Conservation (phyloP, 108 stramenopile genomes). For the Phaeodactylum tricornutum region DNA sequence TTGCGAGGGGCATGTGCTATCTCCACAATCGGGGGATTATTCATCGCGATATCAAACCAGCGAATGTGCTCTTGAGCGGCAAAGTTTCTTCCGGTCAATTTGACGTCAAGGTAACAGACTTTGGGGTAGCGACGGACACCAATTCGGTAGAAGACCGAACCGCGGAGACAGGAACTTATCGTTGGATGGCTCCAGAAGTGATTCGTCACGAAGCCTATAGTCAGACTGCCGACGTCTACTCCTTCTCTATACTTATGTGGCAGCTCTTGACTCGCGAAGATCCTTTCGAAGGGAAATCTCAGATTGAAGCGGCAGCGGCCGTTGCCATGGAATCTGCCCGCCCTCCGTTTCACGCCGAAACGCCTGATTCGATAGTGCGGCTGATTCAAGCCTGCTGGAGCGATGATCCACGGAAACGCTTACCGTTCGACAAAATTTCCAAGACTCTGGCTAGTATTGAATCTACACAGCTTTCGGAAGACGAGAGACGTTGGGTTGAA, state of each 20-base stretch:
- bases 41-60: constrained; percentile 57
- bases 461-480: constrained; percentile 13
- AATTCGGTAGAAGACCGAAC: constrained; percentile 15
- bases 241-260: constrained; percentile 58
- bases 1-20: constrained; percentile 52
- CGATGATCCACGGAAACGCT: constrained; percentile 33
- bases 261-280: constrained; percentile 52
- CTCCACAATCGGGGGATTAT: constrained; percentile 43
- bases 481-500: constrained; percentile 33
- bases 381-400: constrained; percentile 50
- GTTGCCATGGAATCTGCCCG: constrained; percentile 44
- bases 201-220: constrained; percentile 58
- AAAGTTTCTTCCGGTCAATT: constrained; percentile 34
- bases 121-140: constrained; percentile 42
- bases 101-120: constrained; percentile 58
- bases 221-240: constrained; percentile 58
- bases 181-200: constrained; percentile 58
- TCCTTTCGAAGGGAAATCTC: constrained; percentile 39
- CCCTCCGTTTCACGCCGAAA: constrained; percentile 40
- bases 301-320: constrained; percentile 49
- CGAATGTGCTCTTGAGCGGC: constrained; percentile 44
- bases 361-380: constrained; percentile 17
- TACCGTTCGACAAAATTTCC: constrained; percentile 24
- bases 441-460: constrained; percentile 18
- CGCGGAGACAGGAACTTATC: constrained; percentile 69